These are phyloP conservation scores for Malassezia equina DNA, from an alignment of 1,284 basidiomycete species.

Conservation along the genomic window DNA sequence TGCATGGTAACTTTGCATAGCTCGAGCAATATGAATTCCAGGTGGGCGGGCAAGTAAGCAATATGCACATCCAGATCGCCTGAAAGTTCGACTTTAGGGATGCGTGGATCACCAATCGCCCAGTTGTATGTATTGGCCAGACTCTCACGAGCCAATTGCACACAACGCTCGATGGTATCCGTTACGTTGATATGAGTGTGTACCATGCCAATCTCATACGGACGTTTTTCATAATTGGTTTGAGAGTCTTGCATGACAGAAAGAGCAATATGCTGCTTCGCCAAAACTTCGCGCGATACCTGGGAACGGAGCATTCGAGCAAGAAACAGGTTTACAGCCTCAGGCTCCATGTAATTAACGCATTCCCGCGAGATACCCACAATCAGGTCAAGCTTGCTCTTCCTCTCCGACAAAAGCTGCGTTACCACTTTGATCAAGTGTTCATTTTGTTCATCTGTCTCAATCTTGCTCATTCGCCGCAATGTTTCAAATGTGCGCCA, in stretches of 20 bases:
- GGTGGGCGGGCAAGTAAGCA: constrained; percentile 75
- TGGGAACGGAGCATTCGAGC: constrained; percentile 78
- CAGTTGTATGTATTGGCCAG: constrained; percentile 54
- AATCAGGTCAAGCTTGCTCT: constrained; percentile 31
- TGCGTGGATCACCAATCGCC: constrained; percentile 34
- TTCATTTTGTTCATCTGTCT: constrained; percentile 64
- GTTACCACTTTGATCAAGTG: constrained; percentile 65
- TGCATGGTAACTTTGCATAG: constrained; percentile 63
- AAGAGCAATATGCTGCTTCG: constrained; percentile 77
- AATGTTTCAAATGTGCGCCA: constrained; percentile 53
- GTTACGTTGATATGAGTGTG: constrained; percentile 65
- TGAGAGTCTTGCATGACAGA: constrained; percentile 42
- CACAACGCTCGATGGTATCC: constrained; percentile 51
- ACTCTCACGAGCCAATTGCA: constrained; percentile 51
- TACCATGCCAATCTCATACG: constrained; percentile 61
- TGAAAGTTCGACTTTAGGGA: constrained; percentile 64
- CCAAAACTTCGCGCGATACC: constrained; percentile 76
- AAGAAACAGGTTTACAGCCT: constrained; percentile 76
- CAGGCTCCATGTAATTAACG: constrained; percentile 66
- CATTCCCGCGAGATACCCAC: constrained; percentile 47
- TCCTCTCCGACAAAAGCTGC: constrained; percentile 62
- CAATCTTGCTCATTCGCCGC: constrained; percentile 64
- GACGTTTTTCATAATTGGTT: neutral
- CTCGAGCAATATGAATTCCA: constrained; percentile 78
- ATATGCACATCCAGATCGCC: constrained; percentile 66